These are phyloP conservation scores for Capsicum chinense DNA, from an alignment of 257 asterid genomes.

Conservation along the genomic window DNA sequence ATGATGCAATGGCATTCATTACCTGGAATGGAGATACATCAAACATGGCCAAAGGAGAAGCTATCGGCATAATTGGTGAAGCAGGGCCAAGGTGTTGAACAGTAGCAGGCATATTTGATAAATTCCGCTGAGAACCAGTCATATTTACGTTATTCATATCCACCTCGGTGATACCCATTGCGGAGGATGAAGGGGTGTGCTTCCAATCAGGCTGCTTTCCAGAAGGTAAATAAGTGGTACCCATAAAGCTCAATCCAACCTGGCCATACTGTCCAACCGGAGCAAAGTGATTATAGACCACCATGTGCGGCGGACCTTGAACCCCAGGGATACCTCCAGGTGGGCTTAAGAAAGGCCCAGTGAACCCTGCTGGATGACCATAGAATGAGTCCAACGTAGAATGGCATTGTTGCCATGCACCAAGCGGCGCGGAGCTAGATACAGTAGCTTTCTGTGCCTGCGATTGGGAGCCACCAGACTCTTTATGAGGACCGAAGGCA, in stretches of 20 bases:
- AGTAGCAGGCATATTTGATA: constrained; percentile 62
- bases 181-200: constrained; percentile 58
- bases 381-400: constrained; percentile 88
- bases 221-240: constrained; percentile 87
- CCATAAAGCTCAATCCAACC: constrained; percentile 98
- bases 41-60: constrained; percentile 81
- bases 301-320: constrained; percentile 95
- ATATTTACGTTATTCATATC: constrained; percentile 59
- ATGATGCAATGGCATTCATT: constrained; percentile 32
- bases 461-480: constrained; percentile 65
- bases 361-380: constrained; percentile 78
- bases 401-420: constrained; percentile 87
- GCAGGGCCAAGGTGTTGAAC: constrained; percentile 89
- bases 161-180: constrained; percentile 63
- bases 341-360: constrained; percentile 77
- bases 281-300: constrained; percentile 94
- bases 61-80: constrained; percentile 82
- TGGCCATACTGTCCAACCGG: constrained; percentile 97
- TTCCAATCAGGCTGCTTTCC: constrained; percentile 96
- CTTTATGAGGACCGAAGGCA: constrained; percentile 79
- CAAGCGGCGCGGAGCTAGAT: constrained; percentile 68
- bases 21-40: constrained; percentile 95
- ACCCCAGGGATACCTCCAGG: constrained; percentile 90
- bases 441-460: constrained; percentile 64
- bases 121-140: constrained; percentile 58